phyloP scores from a whole-genome alignment of 768 basidiomycete species.

The Tulasnella sp. region DNA sequence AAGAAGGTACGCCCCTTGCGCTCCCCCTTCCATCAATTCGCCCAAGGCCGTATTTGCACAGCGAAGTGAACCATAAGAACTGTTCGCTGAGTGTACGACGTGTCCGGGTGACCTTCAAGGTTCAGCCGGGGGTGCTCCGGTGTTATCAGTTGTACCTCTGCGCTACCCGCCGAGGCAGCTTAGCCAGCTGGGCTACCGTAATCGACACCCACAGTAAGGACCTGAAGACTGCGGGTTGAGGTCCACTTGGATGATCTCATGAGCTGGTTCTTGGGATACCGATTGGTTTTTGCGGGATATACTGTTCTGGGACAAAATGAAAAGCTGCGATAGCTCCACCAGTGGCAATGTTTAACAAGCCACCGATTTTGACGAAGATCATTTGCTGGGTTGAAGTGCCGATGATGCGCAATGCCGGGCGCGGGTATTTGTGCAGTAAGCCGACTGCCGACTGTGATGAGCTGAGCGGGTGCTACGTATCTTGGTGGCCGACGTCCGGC shows the following conservation, averaged over 20 bases:
- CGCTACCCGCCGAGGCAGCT: background rate
- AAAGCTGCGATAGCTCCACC: background rate
- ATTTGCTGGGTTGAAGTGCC: background rate
- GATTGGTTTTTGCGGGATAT: background rate
- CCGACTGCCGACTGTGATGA: background rate
- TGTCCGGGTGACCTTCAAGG: background rate
- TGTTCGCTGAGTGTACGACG: background rate
- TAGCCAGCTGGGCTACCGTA: background rate
- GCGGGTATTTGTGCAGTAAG: background rate
- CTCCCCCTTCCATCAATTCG: conserved; percentile 1
- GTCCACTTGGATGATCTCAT: background rate
- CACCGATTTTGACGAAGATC: conserved; percentile 10
- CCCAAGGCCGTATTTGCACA: conserved; percentile 6
- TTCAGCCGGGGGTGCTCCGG: background rate
- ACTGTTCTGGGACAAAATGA: background rate
- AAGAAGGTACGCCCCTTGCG: background rate
- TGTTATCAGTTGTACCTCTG: background rate
- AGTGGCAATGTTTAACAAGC: background rate
- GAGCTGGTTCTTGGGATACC: background rate
- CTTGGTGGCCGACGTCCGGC: conserved; percentile 3
- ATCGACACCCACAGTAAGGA: background rate
- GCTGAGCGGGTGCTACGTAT: background rate
- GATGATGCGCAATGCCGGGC: background rate
- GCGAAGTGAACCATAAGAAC: conserved; percentile 10
- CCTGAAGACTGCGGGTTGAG: background rate